Conservation (phyloP, 2,329 filamentous ascomycete genomes). For the Pseudonectria foliicola region DNA sequence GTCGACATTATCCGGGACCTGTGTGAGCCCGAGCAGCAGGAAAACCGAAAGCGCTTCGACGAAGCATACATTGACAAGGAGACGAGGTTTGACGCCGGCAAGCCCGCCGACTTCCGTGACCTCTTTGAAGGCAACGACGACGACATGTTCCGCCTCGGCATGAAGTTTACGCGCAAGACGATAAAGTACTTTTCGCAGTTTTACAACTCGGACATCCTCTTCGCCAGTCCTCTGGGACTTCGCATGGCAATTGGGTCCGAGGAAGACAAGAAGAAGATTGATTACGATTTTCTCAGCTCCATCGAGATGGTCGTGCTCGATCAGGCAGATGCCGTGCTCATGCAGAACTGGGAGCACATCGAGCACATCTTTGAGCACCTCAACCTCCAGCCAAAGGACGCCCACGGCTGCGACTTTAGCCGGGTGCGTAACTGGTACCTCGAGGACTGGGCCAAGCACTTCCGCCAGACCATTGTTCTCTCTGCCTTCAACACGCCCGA, state of each 20-base stretch:
- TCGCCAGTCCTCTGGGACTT: slow-evolving; percentile 83
- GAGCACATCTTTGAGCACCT: slow-evolving; percentile 87
- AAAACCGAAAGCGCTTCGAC: slow-evolving; percentile 88
- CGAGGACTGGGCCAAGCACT: slow-evolving; percentile 71
- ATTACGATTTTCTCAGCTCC: slow-evolving; percentile 88
- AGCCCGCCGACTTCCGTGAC: slow-evolving; percentile 79
- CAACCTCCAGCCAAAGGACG: slow-evolving; percentile 81
- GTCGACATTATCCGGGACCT: slow-evolving; percentile 70
- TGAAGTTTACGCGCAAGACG: slow-evolving; percentile 95
- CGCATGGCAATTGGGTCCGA: slow-evolving; percentile 85
- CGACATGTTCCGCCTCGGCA: slow-evolving; percentile 91
- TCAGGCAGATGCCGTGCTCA: slow-evolving; percentile 84
- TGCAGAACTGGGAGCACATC: slow-evolving; percentile 98
- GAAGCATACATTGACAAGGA: slow-evolving; percentile 70
- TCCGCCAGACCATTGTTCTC: slow-evolving; percentile 80
- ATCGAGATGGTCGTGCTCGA: slow-evolving; percentile 88
- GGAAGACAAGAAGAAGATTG: slow-evolving; percentile 52
- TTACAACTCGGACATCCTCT: slow-evolving; percentile 91
- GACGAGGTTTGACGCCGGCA: slow-evolving; percentile 58
- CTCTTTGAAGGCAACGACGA: slow-evolving; percentile 94
- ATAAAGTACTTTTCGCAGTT: slow-evolving; percentile 93
- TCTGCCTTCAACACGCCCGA: slow-evolving; percentile 84
- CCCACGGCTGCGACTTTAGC: slow-evolving; percentile 89
- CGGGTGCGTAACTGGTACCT: slow-evolving; percentile 88
- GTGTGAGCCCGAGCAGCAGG: slow-evolving; percentile 80